Percentiles rank a stretch among this genome's conserved stretches.
Evolutionary conservation across 441 rosid species (phyloP).

Genomic region (Adansonia grandidieri): DNA sequence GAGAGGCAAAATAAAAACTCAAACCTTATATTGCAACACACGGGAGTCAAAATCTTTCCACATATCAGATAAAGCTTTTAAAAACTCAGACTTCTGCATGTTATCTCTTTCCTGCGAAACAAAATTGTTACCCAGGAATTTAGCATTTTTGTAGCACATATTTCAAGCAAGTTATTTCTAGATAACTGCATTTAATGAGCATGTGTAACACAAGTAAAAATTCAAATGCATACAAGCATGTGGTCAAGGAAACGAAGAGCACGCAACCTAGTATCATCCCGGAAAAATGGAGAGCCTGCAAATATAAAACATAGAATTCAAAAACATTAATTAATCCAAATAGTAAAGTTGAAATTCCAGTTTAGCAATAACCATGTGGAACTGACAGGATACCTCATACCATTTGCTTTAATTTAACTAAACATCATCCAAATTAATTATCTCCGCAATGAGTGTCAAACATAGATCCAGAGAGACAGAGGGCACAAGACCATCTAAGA

Average conservation of each 20-base stretch:
- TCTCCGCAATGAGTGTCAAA: background rate
- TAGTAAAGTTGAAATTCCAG: background rate
- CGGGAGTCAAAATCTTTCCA: slow-evolving; percentile 99
- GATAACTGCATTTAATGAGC: slow-evolving; percentile 17
- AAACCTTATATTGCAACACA: slow-evolving; percentile 94
- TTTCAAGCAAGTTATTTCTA: slow-evolving; percentile 15
- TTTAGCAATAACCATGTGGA: background rate
- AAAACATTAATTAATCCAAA: slow-evolving; percentile 9
- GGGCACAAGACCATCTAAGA: background rate
- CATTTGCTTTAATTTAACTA: background rate
- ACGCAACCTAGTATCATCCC: slow-evolving; percentile 93
- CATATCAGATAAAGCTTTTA: slow-evolving; percentile 97
- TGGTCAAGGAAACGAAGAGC: slow-evolving; percentile 99
- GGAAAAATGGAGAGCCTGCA: slow-evolving; percentile 89
- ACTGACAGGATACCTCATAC: background rate
- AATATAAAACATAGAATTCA: slow-evolving; percentile 30
- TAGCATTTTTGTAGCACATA: slow-evolving; percentile 1
- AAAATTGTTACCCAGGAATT: slow-evolving; percentile 24
- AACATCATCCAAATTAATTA: background rate
- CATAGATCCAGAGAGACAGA: background rate
- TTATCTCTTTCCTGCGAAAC: slow-evolving; percentile 85
- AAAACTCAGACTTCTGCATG: slow-evolving; percentile 97
- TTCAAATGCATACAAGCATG: slow-evolving; percentile 77
- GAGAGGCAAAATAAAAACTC: slow-evolving; percentile 27
- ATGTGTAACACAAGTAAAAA: slow-evolving; percentile 24